phyloP scores from a whole-genome alignment of 2,329 filamentous ascomycete genomes.

The Claviceps sp. region DNA sequence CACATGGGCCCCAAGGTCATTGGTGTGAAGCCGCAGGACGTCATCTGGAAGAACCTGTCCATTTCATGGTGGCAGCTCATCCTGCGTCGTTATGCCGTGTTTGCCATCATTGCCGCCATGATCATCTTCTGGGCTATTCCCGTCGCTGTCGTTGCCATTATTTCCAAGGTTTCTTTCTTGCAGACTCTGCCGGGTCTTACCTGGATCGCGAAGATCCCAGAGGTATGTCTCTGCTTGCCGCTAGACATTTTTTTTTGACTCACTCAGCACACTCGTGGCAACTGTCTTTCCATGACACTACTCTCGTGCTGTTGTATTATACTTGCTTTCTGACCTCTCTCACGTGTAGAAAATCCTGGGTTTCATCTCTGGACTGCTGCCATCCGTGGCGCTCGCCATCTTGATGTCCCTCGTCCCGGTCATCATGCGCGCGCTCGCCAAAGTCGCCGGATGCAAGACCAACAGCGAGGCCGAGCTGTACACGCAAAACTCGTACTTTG shows the following conservation, averaged over 20 bases:
- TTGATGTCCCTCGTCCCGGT: slow-evolving; percentile 72
- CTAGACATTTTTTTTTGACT: background rate
- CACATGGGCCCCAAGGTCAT: slow-evolving; percentile 80
- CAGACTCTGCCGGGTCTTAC: slow-evolving; percentile 52
- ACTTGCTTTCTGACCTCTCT: no score
- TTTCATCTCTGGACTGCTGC: slow-evolving; percentile 71
- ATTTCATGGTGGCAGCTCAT: slow-evolving; percentile 62
- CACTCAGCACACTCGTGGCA: no score
- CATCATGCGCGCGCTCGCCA: slow-evolving; percentile 54
- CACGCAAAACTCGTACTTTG: slow-evolving; percentile 85
- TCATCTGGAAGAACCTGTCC: slow-evolving; percentile 73
- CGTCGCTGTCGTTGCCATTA: slow-evolving; percentile 65
- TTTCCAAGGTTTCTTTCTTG: slow-evolving; percentile 72
- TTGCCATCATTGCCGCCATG: slow-evolving; percentile 53
- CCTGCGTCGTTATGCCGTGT: slow-evolving; percentile 49
- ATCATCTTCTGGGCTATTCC: slow-evolving; percentile 78
- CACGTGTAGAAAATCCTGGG: slow-evolving; percentile 43
- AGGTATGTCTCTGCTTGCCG: slow-evolving; percentile 8
- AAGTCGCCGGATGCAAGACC: slow-evolving; percentile 65
- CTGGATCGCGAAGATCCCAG: slow-evolving; percentile 63
- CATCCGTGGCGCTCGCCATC: slow-evolving; percentile 62
- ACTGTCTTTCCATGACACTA: background rate
- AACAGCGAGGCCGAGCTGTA: slow-evolving; percentile 71
- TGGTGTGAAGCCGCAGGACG: slow-evolving; percentile 63
- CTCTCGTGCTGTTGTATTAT: background rate